Conservation (phyloP, 305 asterid species). For the Solanum aculeatissimum region DNA sequence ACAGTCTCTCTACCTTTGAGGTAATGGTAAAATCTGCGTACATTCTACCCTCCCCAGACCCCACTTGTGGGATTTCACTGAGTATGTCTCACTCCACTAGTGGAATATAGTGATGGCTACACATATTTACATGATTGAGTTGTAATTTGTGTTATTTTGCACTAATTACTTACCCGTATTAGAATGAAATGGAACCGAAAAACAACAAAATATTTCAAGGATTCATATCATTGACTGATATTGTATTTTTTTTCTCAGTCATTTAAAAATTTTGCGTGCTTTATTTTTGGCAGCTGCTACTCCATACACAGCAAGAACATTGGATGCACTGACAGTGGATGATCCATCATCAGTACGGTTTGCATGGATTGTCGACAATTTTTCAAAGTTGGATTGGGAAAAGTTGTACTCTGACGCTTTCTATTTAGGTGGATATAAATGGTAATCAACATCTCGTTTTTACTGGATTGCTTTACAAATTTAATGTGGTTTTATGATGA, state of each 20-base stretch:
- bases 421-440: slow-evolving; percentile 17
- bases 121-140: not conserved
- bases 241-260: not conserved
- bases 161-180: no score
- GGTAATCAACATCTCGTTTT: slow-evolving; percentile 18
- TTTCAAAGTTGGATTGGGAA: slow-evolving; percentile 26
- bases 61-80: no score
- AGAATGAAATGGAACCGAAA: not conserved
- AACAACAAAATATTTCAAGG: not conserved
- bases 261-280: not conserved
- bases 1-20: no score
- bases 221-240: not conserved
- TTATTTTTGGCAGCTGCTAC: slow-evolving; percentile 13
- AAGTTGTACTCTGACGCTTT: slow-evolving; percentile 29
- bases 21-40: no score
- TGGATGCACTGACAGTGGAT: slow-evolving; percentile 21
- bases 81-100: no score
- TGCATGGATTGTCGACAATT: slow-evolving; percentile 33
- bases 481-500: not conserved
- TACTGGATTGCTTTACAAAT: slow-evolving; percentile 14
- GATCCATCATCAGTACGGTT: slow-evolving; percentile 28
- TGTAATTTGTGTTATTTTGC: not conserved
- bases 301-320: slow-evolving; percentile 14
- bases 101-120: no score
- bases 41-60: no score